Conservation (phyloP, 345 rosid genomes). For the Anastatica hierochuntica region DNA sequence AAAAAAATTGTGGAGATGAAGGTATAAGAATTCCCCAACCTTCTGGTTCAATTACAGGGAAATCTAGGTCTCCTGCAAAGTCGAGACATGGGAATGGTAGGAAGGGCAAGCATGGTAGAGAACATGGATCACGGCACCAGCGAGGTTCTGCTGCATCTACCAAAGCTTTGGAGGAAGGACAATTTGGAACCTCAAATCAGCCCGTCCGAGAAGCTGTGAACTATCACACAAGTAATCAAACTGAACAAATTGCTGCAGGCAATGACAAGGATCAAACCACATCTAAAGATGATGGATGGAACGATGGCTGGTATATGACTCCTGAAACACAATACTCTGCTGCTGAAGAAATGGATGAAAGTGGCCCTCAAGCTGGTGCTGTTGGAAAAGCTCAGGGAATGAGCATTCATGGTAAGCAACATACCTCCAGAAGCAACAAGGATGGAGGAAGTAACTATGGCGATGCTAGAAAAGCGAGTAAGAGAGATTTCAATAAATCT, state of each 20-base stretch:
- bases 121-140: slow-evolving; percentile 64
- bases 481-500: slow-evolving; percentile 33
- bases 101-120: slow-evolving; percentile 51
- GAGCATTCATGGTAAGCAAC: slow-evolving; percentile 43
- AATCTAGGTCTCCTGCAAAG: slow-evolving; percentile 31
- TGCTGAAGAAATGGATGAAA: no score
- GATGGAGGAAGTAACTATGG: slow-evolving; percentile 15
- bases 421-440: slow-evolving; percentile 32
- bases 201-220: slow-evolving; percentile 34
- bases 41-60: slow-evolving; percentile 28
- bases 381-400: slow-evolving; percentile 45
- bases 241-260: slow-evolving; percentile 31
- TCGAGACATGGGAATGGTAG: slow-evolving; percentile 46
- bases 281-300: slow-evolving; percentile 36
- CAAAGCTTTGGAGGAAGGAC: slow-evolving; percentile 29
- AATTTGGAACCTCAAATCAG: slow-evolving; percentile 26
- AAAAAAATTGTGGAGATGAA: slow-evolving; percentile 27
- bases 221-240: slow-evolving; percentile 27
- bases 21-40: slow-evolving; percentile 29
- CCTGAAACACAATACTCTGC: slow-evolving; percentile 35
- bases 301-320: slow-evolving; percentile 46
- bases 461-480: slow-evolving; percentile 43
- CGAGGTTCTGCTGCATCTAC: slow-evolving; percentile 39
- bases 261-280: slow-evolving; percentile 38
- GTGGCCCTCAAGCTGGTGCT: no score